These are phyloP conservation scores for Populus ilicifolia DNA, from an alignment of 345 rosid genomes.

Conservation along the genomic window DNA sequence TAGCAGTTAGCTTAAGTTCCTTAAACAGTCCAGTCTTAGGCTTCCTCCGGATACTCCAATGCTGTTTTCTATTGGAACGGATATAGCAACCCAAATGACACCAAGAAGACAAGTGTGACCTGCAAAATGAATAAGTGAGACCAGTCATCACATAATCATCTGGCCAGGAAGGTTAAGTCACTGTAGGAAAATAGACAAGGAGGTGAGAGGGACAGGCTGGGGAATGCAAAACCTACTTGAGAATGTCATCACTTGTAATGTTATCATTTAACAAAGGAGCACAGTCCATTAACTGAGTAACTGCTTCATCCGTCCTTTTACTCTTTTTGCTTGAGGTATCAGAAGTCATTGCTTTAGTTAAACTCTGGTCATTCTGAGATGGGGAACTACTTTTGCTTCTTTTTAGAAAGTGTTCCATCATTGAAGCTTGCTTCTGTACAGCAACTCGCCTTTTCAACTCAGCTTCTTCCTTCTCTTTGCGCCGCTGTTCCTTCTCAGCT, in stretches of 20 bases:
- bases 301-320: slow-evolving; percentile 38
- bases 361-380: slow-evolving; percentile 30
- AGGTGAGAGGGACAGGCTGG: neutral
- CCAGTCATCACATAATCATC: neutral
- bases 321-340: slow-evolving; percentile 18
- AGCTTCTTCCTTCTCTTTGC: slow-evolving; percentile 69
- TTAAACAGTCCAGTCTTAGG: slow-evolving; percentile 66
- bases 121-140: slow-evolving; percentile 30
- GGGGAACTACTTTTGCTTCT: slow-evolving; percentile 43
- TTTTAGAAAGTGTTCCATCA: slow-evolving; percentile 84
- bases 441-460: slow-evolving; percentile 56
- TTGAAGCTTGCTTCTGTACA: slow-evolving; percentile 78
- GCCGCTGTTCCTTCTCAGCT: slow-evolving; percentile 63
- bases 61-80: slow-evolving; percentile 40
- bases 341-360: slow-evolving; percentile 22
- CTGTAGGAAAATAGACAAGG: neutral
- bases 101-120: slow-evolving; percentile 78
- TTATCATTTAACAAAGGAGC: slow-evolving; percentile 50
- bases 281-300: slow-evolving; percentile 50
- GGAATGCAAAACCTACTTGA: slow-evolving; percentile 42
- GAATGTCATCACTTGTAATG: slow-evolving; percentile 42
- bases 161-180: neutral
- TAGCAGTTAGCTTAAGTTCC: slow-evolving; percentile 60
- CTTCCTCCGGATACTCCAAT: slow-evolving; percentile 72
- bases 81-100: slow-evolving; percentile 44